Evolutionary conservation across 805 yeast species (phyloP), one percentile per base, ranked within the genome.

Genomic region (Nakazawaea ernobii): DNA sequence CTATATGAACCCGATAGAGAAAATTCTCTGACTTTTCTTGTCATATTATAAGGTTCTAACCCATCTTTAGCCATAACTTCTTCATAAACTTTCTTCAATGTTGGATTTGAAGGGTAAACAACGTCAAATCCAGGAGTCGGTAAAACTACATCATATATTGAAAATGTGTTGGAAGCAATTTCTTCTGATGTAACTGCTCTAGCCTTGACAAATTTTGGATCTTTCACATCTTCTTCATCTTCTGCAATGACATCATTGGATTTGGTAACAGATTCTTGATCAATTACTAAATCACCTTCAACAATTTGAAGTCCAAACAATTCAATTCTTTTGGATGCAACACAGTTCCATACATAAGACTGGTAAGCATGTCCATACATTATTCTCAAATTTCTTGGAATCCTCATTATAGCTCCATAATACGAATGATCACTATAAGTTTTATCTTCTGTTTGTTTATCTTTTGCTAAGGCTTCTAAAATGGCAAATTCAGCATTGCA

Each of bases 321-420:
- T 56, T 78, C 79, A 38, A 89, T 71, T 59, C 99, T 75, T 54
- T 77, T 77, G 44, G 95, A 84, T 1, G 90, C 92, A 32, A 84
- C 95, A 45, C 74, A 62, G 60, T 95, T 95, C 99, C 99, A 95
- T 28, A 94, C 78, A 59, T 84, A 94, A 53, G 97, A 88, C 67
- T 94, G 99, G 63, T 95, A 95, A 3, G 99, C 96, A 66, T 94
- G 99, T 2, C 86, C 96, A 60, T 94, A 94, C 95, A 94, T 92
- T 49, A 91, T 79, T 62, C 97, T 75, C 61, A 94, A 71, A 61
- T 91, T 91, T 65, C 96, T 79, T 32, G 99, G 98, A 54, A 94
- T 86, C 49, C 89, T 79, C 84, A 86, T 82, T 39, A 95, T 75
- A 2, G 95, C 94, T 50, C 78, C 79, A 59, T 87, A 81, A 62